A percentile compares a stretch with the other conserved stretches of the same genome.
Evolutionary conservation across 345 rosid species (phyloP).

Genomic region (Camelina hispida): DNA sequence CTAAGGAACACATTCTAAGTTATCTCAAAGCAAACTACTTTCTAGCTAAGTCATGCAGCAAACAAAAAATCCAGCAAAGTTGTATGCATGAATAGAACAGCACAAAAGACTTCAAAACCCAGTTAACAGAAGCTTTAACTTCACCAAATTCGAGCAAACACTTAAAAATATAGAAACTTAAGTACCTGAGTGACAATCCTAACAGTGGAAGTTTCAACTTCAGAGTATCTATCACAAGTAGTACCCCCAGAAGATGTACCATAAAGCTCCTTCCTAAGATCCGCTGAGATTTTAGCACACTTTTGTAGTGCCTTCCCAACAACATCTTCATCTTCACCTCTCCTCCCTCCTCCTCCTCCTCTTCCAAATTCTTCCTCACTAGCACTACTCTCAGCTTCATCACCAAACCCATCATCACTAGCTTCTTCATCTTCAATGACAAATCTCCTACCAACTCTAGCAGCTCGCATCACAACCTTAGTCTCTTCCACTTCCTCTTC

Average conservation of each 20-base stretch:
- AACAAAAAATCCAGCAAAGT: background rate
- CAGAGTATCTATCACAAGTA: slow-evolving; percentile 74
- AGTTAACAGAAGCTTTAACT: background rate
- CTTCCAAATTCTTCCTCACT: slow-evolving; percentile 53
- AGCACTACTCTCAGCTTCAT: slow-evolving; percentile 54
- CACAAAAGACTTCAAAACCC: slow-evolving; percentile 17
- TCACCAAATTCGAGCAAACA: background rate
- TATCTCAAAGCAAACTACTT: slow-evolving; percentile 12
- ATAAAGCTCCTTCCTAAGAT: slow-evolving; percentile 74
- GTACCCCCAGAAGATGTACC: slow-evolving; percentile 61
- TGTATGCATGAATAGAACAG: background rate
- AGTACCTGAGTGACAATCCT: slow-evolving; percentile 89
- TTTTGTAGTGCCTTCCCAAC: slow-evolving; percentile 88
- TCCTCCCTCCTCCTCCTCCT: slow-evolving; percentile 23
- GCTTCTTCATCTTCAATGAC: slow-evolving; percentile 78
- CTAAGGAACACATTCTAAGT: background rate
- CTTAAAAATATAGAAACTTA: background rate
- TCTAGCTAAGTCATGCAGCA: slow-evolving; percentile 2
- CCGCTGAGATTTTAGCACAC: slow-evolving; percentile 82
- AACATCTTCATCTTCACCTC: slow-evolving; percentile 65
- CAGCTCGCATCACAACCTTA: slow-evolving; percentile 40
- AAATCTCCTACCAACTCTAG: slow-evolving; percentile 68
- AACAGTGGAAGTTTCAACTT: slow-evolving; percentile 81
- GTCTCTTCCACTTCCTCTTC: slow-evolving; percentile 47
- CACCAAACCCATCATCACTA: slow-evolving; percentile 47